Evolutionary conservation across 257 asterid genomes (phyloP), one percentile per base, ranked within the genome.

Genomic region (Solanum chiquidenum): DNA sequence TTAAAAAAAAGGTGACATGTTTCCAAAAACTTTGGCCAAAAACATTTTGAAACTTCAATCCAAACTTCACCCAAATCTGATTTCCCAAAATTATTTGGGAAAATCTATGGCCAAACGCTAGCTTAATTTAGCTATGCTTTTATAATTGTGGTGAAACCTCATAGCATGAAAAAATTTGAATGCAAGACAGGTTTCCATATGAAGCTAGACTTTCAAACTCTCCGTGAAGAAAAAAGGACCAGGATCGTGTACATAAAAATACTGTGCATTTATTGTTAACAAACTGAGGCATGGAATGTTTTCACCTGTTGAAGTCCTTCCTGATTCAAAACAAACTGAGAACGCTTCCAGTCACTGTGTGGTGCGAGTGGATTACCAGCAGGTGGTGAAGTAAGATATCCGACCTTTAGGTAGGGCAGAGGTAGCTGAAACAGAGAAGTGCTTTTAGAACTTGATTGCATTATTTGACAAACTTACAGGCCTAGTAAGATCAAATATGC

Each of bases 221-320:
- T 49, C 86, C 31, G 5, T 31, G 66, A 44, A 79, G 85, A 27
- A 44, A 76, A 79, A 44, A 44, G 35, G 44, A 5, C 16, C 27
- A 49, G 37, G 69, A 40, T 31, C 44, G 4, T 20, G 42, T 82
- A 62, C 85, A 80, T 46, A 49, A 31, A 44, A 16, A 1, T 29
- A 49, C 31, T 79, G 85, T 49, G 85, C 12, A 20, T 82, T 49
- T 49, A 9, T 29, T 29, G 42, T 6, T 29, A 18, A 49, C 31
- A 46, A 86, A 83, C 76, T 33, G 71, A 85, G 35, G 60, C 44
- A 84, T 35, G 44, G 69, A 73, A 12, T 25, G 34, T 34, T 34
- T 25, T 49, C 91, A 97, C 99, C 99, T 97, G 98, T 89, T 91
- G 98, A 88, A 97, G 97, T 34, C 93, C 98, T 91, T 97, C 99